phyloP scores from a whole-genome alignment of 768 basidiomycete genomes.

The Rhizopogon vulgaris region DNA sequence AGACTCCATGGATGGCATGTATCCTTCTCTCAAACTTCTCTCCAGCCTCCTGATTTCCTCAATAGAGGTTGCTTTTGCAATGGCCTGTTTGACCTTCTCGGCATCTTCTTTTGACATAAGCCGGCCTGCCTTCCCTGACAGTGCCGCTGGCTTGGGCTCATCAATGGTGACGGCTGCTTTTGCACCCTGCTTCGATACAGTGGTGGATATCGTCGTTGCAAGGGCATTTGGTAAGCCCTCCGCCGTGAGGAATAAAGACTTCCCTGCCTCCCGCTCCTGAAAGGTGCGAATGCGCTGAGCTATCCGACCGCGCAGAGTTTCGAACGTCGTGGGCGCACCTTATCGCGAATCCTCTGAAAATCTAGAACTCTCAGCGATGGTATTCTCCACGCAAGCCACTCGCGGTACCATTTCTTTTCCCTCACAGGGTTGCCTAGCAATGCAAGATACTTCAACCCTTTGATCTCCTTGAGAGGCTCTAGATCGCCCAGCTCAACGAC shows the following conservation, averaged over 20 bases:
- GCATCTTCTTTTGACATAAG: constrained; percentile 90
- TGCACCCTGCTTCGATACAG: constrained; percentile 60
- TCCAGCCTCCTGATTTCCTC: constrained; percentile 85
- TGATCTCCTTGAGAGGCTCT: constrained; percentile 74
- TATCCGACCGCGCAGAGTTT: constrained; percentile 10
- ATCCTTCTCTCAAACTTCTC: constrained; percentile 78
- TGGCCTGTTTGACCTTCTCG: constrained; percentile 80
- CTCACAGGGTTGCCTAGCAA: constrained; percentile 79
- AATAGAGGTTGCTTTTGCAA: constrained; percentile 84
- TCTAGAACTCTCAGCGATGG: constrained; percentile 86
- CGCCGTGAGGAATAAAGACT: constrained; percentile 72
- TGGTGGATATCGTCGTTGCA: constrained; percentile 70
- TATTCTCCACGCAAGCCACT: constrained; percentile 90
- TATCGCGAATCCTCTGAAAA: constrained; percentile 92
- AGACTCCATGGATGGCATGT: constrained; percentile 70
- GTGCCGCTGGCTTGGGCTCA: constrained; percentile 61
- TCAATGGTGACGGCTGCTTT: constrained; percentile 63
- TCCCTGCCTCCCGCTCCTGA: constrained; percentile 76
- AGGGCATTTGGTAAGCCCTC: constrained; percentile 75
- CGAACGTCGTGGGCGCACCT: constrained; percentile 57
- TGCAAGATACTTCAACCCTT: constrained; percentile 66
- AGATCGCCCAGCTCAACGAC: constrained; percentile 78
- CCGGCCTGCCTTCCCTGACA: constrained; percentile 68
- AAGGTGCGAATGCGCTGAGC: constrained; percentile 20
- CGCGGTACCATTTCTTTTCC: constrained; percentile 94